Percentiles rank a stretch among this genome's conserved stretches.
phyloP scores from a whole-genome alignment of 192 early-diverging fungal species.

The Backusella tuberculispora region DNA sequence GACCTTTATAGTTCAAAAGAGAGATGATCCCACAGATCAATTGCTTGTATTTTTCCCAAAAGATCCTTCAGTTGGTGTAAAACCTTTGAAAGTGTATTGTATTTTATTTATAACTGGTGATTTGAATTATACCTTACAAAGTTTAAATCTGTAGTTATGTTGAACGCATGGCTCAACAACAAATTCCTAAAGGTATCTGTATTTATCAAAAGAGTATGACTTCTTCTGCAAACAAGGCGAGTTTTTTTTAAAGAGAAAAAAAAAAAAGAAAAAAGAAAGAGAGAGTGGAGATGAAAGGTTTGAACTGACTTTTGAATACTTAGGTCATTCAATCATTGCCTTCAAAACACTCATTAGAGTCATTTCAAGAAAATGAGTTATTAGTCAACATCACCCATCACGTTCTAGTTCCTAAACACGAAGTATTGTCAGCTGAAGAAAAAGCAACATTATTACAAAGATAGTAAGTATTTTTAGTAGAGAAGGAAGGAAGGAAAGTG shows the following conservation, averaged over 20 bases:
- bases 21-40: slow-evolving; percentile 79
- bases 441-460: slow-evolving; percentile 87
- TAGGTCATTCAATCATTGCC: slow-evolving; percentile 70
- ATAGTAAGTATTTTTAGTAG: slow-evolving; percentile 69
- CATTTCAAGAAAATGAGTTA: slow-evolving; percentile 90
- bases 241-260: slow-evolving; percentile 25
- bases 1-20: slow-evolving; percentile 85
- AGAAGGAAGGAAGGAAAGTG: too few species aligned
- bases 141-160: slow-evolving; percentile 50
- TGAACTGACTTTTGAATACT: neutral
- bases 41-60: slow-evolving; percentile 94
- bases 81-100: slow-evolving; percentile 83
- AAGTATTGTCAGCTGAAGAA: slow-evolving; percentile 82
- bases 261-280: too few species aligned
- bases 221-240: slow-evolving; percentile 79
- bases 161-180: slow-evolving; percentile 84
- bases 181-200: slow-evolving; percentile 82
- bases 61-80: slow-evolving; percentile 86
- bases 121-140: slow-evolving; percentile 35
- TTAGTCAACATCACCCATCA: slow-evolving; percentile 98
- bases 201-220: slow-evolving; percentile 87
- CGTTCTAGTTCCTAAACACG: slow-evolving; percentile 93
- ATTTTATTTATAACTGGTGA: neutral
- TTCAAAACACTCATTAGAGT: slow-evolving; percentile 75
- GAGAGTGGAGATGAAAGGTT: neutral